Base-by-base conservation (phyloP, 1,284 basidiomycete genomes). In the Stygiomarasmius scandens region DNA sequence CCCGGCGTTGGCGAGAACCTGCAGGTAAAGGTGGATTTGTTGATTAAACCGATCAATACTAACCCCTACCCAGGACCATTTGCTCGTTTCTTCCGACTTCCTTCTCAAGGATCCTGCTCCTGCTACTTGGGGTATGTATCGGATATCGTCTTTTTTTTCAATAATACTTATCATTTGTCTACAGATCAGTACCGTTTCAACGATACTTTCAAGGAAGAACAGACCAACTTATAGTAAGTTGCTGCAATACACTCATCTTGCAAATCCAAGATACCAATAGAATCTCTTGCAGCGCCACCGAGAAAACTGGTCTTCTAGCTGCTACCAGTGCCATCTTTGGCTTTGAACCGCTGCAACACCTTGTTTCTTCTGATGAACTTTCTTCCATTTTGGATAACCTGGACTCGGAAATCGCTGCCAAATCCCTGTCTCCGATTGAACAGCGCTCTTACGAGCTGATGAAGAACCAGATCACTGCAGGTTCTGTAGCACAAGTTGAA, bases 221-320 rank as follows among this genome's bases (percentile, higher is more conserved):
- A 67, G 16, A 51, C 62, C 12, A 45, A 64, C 16, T 48, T 62
- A 27, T 67, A 70, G 71, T 73, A 56, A 38, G 67, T 51, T 5
- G 27, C n/a, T 16, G 3, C 25, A 10, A 20, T 38, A 34, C 14
- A 4, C 38, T n/a, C 38, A 19, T 11, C 32, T 24, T 5, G 2
- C 4, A 32, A 12, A 6, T 12, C 29, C 29, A 32, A 6, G 5
- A 44, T 19, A 9, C 3, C 23, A 22, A 19, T 27, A 12, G 25
- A 19, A 55, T 47, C 52, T 63, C 47, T 49, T 59, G n/a, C 14
- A 65, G 45, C 55, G 60, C 34, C 16, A 9, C 49, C 5, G 58
- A 55, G 32, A 53, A 55, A 55, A 58, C 55, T 16, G 63, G 64
- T 16, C 59, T 63, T 4, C 54, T 63, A 55, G 61, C 57, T 9